Evolutionary conservation across 495 filamentous ascomycete genomes (phyloP).

Genomic region (Acidomyces sp.): DNA sequence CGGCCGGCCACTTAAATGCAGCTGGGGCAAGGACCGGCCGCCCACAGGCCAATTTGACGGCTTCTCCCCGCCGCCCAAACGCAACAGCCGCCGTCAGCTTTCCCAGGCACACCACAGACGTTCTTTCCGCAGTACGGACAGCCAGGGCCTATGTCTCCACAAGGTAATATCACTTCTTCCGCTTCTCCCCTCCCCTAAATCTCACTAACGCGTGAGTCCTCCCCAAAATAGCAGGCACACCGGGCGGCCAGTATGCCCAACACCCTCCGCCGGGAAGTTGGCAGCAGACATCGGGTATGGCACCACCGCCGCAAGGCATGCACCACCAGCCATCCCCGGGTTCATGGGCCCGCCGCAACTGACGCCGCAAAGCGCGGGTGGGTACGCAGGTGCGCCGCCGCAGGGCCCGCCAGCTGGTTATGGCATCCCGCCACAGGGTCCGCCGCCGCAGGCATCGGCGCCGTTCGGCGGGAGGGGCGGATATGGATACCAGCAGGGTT

Average conservation of each 20-base stretch:
- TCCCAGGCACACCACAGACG: slow-evolving; percentile 59
- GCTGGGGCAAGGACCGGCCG: slow-evolving; percentile 98
- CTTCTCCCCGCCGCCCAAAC: slow-evolving; percentile 70
- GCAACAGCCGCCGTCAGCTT: slow-evolving; percentile 25
- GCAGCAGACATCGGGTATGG: slow-evolving; percentile 37
- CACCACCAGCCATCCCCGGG: slow-evolving; percentile 29
- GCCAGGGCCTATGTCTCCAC: slow-evolving; percentile 58
- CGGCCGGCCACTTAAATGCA: slow-evolving; percentile 94
- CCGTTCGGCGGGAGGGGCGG: slow-evolving; percentile 25
- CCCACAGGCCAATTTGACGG: slow-evolving; percentile 72
- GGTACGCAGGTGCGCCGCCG: too few relatives aligned
- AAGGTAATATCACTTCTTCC: slow-evolving; percentile 32
- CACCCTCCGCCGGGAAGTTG: slow-evolving; percentile 41
- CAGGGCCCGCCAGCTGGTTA: not conserved
- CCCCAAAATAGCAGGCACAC: slow-evolving; percentile 43
- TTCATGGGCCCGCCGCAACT: slow-evolving; percentile 3
- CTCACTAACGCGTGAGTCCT: slow-evolving; percentile 45
- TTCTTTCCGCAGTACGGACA: slow-evolving; percentile 90
- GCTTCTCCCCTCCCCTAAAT: too few relatives aligned
- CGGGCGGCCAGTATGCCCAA: slow-evolving; percentile 47
- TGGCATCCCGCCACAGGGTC: not conserved
- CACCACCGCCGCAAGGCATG: slow-evolving; percentile 18
- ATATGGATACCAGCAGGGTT: slow-evolving; percentile 31
- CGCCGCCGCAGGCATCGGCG: slow-evolving; percentile 19
- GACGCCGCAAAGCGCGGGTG: slow-evolving; percentile 10